Percentiles rank a stretch among this genome's conserved stretches.
Conservation (phyloP, 345 rosid genomes). For the Cochlearia excelsa region DNA sequence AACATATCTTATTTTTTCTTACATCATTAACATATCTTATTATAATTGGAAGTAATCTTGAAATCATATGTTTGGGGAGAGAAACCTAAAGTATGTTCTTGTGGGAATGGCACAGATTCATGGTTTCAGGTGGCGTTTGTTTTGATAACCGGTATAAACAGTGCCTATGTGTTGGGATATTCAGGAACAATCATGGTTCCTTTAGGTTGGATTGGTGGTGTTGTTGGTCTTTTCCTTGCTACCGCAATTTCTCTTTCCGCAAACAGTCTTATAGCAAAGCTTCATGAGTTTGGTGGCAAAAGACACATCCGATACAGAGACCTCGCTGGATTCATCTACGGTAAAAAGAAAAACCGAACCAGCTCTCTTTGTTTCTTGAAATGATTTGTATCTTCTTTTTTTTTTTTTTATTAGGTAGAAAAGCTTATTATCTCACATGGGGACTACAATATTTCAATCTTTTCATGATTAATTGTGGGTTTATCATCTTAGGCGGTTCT, state of each 20-base stretch:
- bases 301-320: conserved; percentile 94
- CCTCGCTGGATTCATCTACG: conserved; percentile 78
- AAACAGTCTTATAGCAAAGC: conserved; percentile 72
- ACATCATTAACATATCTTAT: neutral
- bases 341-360: conserved; percentile 34
- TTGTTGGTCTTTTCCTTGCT: conserved; percentile 61
- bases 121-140: conserved; percentile 88
- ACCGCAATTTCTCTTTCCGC: conserved; percentile 72
- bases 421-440: conserved; percentile 66
- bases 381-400: neutral
- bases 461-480: conserved; percentile 82
- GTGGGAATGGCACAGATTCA: conserved; percentile 58
- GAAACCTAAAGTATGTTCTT: conserved; percentile 9
- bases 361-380: conserved; percentile 2
- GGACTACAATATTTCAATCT: conserved; percentile 72
- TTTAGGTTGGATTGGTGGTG: conserved; percentile 83
- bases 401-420: conserved; percentile 45
- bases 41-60: neutral
- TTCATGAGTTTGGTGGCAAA: conserved; percentile 81
- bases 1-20: neutral
- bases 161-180: conserved; percentile 87
- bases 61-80: neutral
- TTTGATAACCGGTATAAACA: conserved; percentile 83
- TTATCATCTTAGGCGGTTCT: conserved; percentile 67
- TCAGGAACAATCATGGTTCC: conserved; percentile 87